Conservation (phyloP, 352 stramenopile species). For the Elongisporangium prolatum region DNA sequence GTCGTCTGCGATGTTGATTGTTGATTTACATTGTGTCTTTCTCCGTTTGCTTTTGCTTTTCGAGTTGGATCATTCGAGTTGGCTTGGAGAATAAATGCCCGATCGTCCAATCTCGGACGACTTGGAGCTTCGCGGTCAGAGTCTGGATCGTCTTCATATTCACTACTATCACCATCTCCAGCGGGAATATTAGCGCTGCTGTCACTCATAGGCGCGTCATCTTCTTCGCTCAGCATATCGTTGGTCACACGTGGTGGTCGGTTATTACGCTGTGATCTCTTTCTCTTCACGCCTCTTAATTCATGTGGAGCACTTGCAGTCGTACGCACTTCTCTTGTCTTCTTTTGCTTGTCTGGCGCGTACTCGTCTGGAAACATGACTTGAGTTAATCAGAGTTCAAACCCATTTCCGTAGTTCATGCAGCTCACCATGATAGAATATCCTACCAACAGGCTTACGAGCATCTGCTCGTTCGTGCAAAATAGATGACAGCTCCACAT, state of each 20-base stretch:
- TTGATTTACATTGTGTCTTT: background rate
- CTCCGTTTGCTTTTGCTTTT: background rate
- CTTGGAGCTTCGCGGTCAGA: background rate
- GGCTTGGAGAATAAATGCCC: background rate
- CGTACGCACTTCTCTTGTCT: background rate
- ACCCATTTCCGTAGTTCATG: background rate
- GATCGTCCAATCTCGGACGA: background rate
- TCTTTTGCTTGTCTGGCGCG: background rate
- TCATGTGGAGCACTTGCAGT: background rate
- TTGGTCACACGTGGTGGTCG: background rate
- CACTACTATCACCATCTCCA: background rate
- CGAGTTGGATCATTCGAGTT: background rate
- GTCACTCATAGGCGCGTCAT: background rate
- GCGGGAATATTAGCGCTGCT: background rate
- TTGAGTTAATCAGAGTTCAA: background rate
- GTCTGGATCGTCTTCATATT: background rate
- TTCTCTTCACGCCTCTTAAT: background rate
- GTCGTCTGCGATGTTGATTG: background rate
- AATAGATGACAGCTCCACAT: slow-evolving; percentile 47
- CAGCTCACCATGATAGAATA: slow-evolving; percentile 62
- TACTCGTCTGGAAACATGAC: slow-evolving; percentile 1
- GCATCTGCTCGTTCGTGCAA: slow-evolving; percentile 28
- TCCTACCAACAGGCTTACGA: slow-evolving; percentile 30
- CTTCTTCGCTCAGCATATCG: background rate
- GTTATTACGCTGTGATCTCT: background rate